Percentiles rank a stretch among this genome's conserved stretches.
Conservation (phyloP, 495 filamentous ascomycete genomes). For the Clohesyomyces aquaticus region DNA sequence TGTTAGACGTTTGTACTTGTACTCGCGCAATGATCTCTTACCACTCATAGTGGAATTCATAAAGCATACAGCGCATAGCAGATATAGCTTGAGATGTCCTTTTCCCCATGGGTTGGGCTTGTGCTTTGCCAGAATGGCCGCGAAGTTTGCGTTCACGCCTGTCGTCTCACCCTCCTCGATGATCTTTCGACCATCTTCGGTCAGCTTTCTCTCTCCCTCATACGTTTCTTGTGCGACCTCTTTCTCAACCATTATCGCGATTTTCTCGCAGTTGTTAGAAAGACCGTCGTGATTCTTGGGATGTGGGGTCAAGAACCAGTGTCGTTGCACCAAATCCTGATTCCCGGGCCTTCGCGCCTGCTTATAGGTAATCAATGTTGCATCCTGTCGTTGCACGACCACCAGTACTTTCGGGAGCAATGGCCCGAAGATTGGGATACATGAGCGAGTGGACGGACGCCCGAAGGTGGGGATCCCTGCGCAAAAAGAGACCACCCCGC, state of each 20-base stretch:
- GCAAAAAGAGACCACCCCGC: constrained; percentile 5
- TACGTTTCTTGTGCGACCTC: background rate
- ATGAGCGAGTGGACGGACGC: constrained; percentile 3
- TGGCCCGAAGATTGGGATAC: too few species aligned
- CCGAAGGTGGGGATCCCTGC: constrained; percentile 17
- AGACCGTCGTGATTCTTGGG: background rate
- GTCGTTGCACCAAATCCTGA: constrained; percentile 1
- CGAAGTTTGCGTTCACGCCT: constrained; percentile 26
- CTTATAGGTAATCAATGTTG: constrained; percentile 22
- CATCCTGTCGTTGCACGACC: constrained; percentile 29
- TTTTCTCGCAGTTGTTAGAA: background rate
- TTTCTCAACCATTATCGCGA: constrained; percentile 14
- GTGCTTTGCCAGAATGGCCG: constrained; percentile 30
- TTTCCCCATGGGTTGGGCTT: constrained; percentile 31
- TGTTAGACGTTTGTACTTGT: background rate
- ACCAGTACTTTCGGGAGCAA: too few species aligned
- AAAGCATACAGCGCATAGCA: constrained; percentile 22
- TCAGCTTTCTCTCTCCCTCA: constrained; percentile 17
- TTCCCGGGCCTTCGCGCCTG: constrained; percentile 2
- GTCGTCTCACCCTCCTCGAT: constrained; percentile 19
- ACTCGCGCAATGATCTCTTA: background rate
- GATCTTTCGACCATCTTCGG: constrained; percentile 31
- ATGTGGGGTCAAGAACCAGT: constrained; percentile 21
- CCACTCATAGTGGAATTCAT: constrained; percentile 34
- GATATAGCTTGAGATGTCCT: constrained; percentile 24